These are phyloP conservation scores for Berkeleyomyces rouxiae DNA, from an alignment of 2,329 filamentous ascomycete species.

Conservation along the genomic window DNA sequence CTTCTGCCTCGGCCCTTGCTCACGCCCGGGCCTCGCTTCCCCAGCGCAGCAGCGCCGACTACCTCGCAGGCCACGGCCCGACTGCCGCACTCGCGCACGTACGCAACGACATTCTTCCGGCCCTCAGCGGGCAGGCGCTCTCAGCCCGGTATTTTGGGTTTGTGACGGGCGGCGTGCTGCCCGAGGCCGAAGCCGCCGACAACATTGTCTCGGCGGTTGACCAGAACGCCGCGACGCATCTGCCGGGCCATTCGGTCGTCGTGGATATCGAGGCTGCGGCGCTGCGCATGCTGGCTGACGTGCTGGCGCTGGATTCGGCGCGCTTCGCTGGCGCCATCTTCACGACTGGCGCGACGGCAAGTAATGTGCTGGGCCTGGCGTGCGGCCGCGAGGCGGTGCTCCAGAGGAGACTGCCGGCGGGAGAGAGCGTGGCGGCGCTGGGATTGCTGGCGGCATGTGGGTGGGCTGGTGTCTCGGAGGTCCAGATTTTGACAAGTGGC, in stretches of 20 bases:
- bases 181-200: conserved; percentile 67
- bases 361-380: conserved; percentile 63
- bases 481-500: conserved; percentile 66
- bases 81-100: conserved; percentile 24
- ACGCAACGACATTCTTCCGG: conserved; percentile 32
- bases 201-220: conserved; percentile 67
- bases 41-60: not conserved
- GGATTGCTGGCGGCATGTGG: conserved; percentile 53
- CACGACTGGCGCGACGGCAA: conserved; percentile 51
- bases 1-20: not conserved
- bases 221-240: conserved; percentile 71
- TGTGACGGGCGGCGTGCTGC: conserved; percentile 66
- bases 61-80: not conserved
- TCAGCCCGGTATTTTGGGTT: conserved; percentile 71
- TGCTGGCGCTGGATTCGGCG: conserved; percentile 45
- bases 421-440: conserved; percentile 43
- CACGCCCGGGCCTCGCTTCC: conserved; percentile 4
- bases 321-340: conserved; percentile 40
- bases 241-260: conserved; percentile 56
- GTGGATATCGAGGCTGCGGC: conserved; percentile 64
- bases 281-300: conserved; percentile 48
- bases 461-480: conserved; percentile 42
- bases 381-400: conserved; percentile 49
- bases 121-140: conserved; percentile 48
- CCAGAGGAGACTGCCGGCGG: conserved; percentile 20